Base-by-base conservation (phyloP, 805 yeast genomes). In the Candida stauntonica region DNA sequence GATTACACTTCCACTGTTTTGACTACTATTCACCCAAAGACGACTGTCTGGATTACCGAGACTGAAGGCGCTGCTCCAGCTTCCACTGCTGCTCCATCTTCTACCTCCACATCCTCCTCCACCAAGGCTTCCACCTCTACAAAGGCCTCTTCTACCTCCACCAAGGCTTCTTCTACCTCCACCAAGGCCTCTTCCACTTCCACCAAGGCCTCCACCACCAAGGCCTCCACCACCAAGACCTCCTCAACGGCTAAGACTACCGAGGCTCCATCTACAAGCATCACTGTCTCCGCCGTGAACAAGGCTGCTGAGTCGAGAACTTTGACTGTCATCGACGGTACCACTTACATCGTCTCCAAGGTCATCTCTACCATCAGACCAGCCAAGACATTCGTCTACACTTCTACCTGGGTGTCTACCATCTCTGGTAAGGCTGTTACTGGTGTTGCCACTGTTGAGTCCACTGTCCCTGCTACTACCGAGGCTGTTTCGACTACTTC, bases 11-110 rank as follows among this genome's bases (percentile, higher is more conserved):
- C 59, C 2, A 45, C 52, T 12, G 36, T 49, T 4, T 35, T 50
- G 8, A 44, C 48, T 17, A 51, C 55, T 27, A 42, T 54, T 31
- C 44, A 35, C 29, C 51, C 50, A 31, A 44, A 51, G 38, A 43
- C 33, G 17, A 54, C 61, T 8, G 45, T 51, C 7, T 51, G 54
- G 53, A 41, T 54, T 23, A 53, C 57, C 15, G 51, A 51, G 42
- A 43, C 55, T 36, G 48, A 31, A n/a, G 52, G 41, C 33, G 44
- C 47, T 17, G 21, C 29, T 19, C 13, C 48, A 4, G 4, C 45
- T 27, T 36, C 29, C 15, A 9, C 44, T 32, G 9, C 45, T 23
- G 8, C 36, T 13, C 9, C 14, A 4, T 17, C 29, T 13, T 5
- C 35, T 26, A 9, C 15, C n/a, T 36, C 36, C 7, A 33, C 37